Base-by-base conservation (phyloP, 805 yeast genomes). In the Schwanniomyces pseudopolymorphus region DNA sequence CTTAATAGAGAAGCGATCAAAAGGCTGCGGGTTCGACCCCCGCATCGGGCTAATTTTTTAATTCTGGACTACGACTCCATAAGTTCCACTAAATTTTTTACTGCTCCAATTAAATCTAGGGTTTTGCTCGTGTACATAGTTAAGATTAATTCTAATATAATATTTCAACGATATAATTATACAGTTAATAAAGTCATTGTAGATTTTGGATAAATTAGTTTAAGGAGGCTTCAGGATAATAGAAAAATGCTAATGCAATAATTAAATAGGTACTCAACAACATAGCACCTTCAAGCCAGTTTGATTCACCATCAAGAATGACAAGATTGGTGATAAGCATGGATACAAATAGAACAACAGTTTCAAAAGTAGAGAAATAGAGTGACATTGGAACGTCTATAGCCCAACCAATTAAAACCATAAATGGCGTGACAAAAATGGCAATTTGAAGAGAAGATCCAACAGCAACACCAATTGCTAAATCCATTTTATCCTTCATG, bases 241-340 rank as follows among this genome's bases (percentile, higher is more conserved):
- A 88, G 72, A 78, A 88, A 75, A 94, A 94, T 1, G 97, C 91
- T 56, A 94, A 74, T 2, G 96, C 96, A 46, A 90, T 84, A 46
- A 94, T 85, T 47, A 85, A 63, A 63, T 94, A 94, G 44, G 96
- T 88, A 49, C 95, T 84, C 47, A 94, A 64, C 54, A 94, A 76
- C 94, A 94, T 85, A 33, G 85, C 89, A 45, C 99, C 99, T 74
- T 94, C 99, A 45, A 94, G 77, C 97, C 98, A 94, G 64, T 94
- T 92, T 49, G 91, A 82, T 66, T 89, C 96, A 47, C 99, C 99
- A 63, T 94, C 99, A 51, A 87, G 78, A 52, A 94, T 85, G 57
- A 91, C 77, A 64, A 87, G 85, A 60, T 91, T 91, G 33, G 95
- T 83, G 51, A 94, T 82, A 64, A 91, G 85, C 50, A 94, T 96